A percentile compares a stretch with the other conserved stretches of the same genome.
Conservation (phyloP, 306 rosid genomes). For the Notholithocarpus densiflorus region DNA sequence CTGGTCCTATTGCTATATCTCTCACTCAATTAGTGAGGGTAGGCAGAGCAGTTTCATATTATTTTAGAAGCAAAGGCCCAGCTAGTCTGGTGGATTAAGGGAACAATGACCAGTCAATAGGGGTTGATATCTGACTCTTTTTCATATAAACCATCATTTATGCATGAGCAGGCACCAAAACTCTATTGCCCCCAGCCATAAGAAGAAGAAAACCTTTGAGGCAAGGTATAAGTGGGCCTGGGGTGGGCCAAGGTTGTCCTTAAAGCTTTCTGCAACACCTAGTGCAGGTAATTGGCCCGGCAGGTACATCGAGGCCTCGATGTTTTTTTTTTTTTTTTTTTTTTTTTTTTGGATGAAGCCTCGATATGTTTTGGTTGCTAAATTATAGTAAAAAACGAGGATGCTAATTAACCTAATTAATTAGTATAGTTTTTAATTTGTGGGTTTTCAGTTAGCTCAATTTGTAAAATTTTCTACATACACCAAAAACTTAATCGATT, state of each 20-base stretch:
- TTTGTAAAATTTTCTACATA: no score
- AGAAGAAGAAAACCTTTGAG: background rate
- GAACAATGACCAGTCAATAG: background rate
- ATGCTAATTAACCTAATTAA: no score
- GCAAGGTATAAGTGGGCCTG: background rate
- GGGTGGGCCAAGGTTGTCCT: background rate
- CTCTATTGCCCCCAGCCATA: background rate
- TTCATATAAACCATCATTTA: no score
- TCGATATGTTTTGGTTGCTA: no score
- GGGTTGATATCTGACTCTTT: background rate
- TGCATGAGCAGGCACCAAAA: background rate
- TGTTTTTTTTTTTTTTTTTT: background rate
- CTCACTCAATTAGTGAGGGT: background rate
- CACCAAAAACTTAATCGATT: no score
- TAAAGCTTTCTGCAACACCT: background rate
- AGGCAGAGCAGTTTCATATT: background rate
- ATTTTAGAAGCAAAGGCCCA: background rate
- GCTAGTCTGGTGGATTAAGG: background rate
- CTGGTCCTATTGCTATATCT: background rate
- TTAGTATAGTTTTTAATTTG: no score
- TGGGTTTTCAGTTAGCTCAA: no score
- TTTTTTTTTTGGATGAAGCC: no score
- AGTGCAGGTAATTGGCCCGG: no score
- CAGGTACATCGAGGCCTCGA: no score
- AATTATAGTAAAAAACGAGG: no score